phyloP scores from a whole-genome alignment of 805 yeast species.

The Candida stauntonica region DNA sequence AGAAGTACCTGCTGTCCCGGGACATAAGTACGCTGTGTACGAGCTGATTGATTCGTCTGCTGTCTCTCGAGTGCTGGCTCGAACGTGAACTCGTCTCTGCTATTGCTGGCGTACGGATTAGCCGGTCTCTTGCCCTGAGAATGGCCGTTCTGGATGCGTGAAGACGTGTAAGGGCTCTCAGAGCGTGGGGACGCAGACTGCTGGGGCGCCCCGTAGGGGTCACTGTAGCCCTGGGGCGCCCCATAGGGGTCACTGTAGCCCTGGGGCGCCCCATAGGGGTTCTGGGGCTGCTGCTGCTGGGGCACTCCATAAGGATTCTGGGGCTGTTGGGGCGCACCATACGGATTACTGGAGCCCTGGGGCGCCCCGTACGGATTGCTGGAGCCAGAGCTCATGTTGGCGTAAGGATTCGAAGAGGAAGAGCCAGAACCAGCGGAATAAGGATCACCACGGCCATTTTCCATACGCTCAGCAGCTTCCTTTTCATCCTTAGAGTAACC shows the following conservation, averaged over 20 bases:
- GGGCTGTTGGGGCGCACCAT: constrained; percentile 1
- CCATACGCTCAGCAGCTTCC: constrained; percentile 11
- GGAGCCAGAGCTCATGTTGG: constrained; percentile 6
- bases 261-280: constrained; percentile 1
- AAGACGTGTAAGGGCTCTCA: constrained; percentile 4
- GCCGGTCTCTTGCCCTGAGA: constrained; percentile 3
- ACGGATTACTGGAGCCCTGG: constrained; percentile 1
- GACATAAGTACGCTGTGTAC: constrained; percentile 8
- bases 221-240: no score
- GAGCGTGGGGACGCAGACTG: neutral
- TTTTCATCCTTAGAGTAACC: constrained; percentile 32
- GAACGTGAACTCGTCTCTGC: constrained; percentile 9
- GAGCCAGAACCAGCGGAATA: constrained; percentile 3
- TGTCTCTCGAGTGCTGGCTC: constrained; percentile 10
- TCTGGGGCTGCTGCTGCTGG: neutral
- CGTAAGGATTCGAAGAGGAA: constrained; percentile 13
- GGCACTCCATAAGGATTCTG: constrained; percentile 2
- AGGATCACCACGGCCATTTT: constrained; percentile 2
- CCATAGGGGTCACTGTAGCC: constrained; percentile 5
- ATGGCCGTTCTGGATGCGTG: constrained; percentile 5
- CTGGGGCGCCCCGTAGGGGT: no score
- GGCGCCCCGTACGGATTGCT: constrained; percentile 9
- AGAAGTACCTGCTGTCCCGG: constrained; percentile 9
- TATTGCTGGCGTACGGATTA: constrained; percentile 6
- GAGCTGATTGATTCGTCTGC: constrained; percentile 6